Evolutionary conservation across 495 filamentous ascomycete genomes (phyloP).

Genomic region (Pyrenula massariospora): DNA sequence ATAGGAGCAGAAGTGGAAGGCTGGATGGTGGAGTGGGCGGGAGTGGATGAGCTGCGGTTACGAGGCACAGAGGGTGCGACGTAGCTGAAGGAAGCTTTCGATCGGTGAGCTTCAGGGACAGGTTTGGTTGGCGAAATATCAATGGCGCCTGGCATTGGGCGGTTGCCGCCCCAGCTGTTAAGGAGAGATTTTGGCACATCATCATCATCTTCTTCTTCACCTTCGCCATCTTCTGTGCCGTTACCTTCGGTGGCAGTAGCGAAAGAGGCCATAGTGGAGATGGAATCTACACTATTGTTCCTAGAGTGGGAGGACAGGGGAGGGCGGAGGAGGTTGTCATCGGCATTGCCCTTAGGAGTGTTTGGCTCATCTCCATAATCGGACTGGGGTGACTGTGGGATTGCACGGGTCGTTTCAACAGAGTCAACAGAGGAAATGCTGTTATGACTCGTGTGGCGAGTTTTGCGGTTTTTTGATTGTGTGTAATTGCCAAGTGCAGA

Average conservation of each 20-base stretch:
- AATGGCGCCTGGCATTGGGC: background rate
- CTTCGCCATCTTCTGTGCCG: conserved; percentile 27
- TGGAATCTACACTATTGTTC: conserved; percentile 51
- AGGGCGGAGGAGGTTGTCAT: conserved; percentile 10
- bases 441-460: conserved; percentile 23
- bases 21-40: background rate
- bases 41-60: background rate
- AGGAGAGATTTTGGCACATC: background rate
- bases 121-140: conserved; percentile 1
- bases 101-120: conserved; percentile 1
- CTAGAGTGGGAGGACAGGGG: conserved; percentile 20
- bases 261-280: conserved; percentile 71
- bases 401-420: conserved; percentile 54
- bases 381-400: background rate
- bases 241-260: conserved; percentile 67
- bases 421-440: conserved; percentile 59
- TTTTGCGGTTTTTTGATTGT: conserved; percentile 27
- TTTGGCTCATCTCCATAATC: background rate
- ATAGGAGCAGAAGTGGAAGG: background rate
- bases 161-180: background rate
- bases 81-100: background rate
- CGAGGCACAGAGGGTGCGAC: background rate
- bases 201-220: conserved; percentile 4
- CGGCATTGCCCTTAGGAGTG: background rate
- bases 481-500: conserved; percentile 69